Base-by-base conservation (phyloP, 2,329 filamentous ascomycete genomes). In the Aspergillus japonicus region DNA sequence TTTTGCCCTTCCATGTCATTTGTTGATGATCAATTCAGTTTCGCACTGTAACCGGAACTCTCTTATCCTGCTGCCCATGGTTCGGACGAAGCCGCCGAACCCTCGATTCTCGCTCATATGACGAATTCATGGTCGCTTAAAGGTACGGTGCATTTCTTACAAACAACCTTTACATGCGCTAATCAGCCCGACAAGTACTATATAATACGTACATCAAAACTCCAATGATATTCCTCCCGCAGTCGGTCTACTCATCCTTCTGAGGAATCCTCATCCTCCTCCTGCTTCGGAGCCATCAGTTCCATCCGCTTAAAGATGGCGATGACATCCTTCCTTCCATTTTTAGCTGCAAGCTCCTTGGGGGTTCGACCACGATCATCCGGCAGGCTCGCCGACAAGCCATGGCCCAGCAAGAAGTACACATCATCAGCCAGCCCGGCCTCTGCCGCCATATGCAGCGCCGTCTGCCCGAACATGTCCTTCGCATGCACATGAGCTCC, bases 381-480 rank as follows among this genome's bases (percentile, higher is more conserved):
- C 47, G 62, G 61, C 12, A 57, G 48, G 26, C 67, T 62, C 2
- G 61, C 62, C 8, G 52, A 57, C 1, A 62, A 62, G 2, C 66
- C 66, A 50, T 68, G 64, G 11, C 64, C 62, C 19, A 69, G 62
- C 14, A 69, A 58, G 54, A 68, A 68, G 47, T 67, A 56, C 5
- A 67, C 66, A 50, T 68, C 66, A 16, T 66, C 56, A 12, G 54
- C 59, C 19, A 66, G 24, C 4, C 68, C 68, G 3, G 62, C 62
- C 24, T 64, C 53, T 14, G 67, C 66, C 11, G 68, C 67, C 59
- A 67, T 51, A 60, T 70, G 68, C 21, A 70, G 57, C 24, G 64
- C 64, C 33, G 68, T 67, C 56, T 67, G 59, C 12, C 66, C 66
- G 47, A 59, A 65, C 63, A 68, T 68, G 48, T 69, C 66, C 48